Base-by-base conservation (phyloP, 768 basidiomycete genomes). In the Serendipita sp. region DNA sequence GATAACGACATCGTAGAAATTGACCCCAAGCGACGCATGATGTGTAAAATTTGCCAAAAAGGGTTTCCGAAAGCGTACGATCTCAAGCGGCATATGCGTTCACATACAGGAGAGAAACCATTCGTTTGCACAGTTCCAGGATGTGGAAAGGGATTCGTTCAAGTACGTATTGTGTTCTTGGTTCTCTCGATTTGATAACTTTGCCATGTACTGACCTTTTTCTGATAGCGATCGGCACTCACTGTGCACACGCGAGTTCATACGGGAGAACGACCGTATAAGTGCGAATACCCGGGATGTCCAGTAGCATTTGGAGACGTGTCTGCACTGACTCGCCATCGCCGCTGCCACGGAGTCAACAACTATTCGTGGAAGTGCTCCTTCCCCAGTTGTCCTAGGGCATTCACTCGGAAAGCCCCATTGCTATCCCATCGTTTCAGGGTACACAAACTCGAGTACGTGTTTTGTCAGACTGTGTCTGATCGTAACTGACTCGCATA, bases 201-300 rank as follows among this genome's bases (percentile, higher is more conserved):
- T 23, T 23, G 23, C 23, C 23, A 23, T 1, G 23, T 23, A 23
- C 23, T 23, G 23, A 23, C 23, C 23, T 23, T 23, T 23, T 23
- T 23, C 23, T 1, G 23, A 54, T 73, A 95, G 88, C 84, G 89
- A 64, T 93, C 91, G 18, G 91, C 91, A 32, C 77, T 95, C 65
- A 89, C 89, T 67, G 91, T 95, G 1, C 92, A 95, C 73, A 78
- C 80, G 62, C 85, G 92, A 18, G 89, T 91, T 2, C 92, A 95
- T 72, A 93, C 92, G 3, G 92, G 92, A 44, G 92, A 95, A 76
- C 89, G 91, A 70, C 92, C 92, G 8, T 92, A 95, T 73, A 82
- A 79, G 58, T 95, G 92, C 76, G 89, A 91, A 76, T 91, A 91
- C 72, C 88, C 87, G 2, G 88, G 83, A 5, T 95, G 91, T 73